phyloP scores from a whole-genome alignment of 202 grass and related monocot genomes.

The Saccharum hybrid region DNA sequence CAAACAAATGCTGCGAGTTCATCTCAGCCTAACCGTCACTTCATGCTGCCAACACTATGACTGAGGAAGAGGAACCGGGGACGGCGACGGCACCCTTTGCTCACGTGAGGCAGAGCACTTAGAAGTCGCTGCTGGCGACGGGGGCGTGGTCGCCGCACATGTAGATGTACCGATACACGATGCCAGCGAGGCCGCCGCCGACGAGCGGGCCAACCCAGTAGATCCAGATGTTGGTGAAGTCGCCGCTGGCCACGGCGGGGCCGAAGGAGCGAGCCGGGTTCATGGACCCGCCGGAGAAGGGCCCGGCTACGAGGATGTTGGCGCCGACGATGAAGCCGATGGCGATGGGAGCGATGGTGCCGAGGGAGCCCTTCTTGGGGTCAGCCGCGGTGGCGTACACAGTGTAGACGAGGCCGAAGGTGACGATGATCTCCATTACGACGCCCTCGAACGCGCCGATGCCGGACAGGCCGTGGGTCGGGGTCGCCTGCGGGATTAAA shows the following conservation, averaged over 20 bases:
- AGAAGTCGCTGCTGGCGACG: slow-evolving; percentile 52
- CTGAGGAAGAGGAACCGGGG: background rate
- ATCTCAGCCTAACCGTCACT: background rate
- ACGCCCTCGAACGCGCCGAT: slow-evolving; percentile 63
- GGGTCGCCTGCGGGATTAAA: slow-evolving; percentile 40
- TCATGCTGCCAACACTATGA: slow-evolving; percentile 23
- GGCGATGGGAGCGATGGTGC: slow-evolving; percentile 86
- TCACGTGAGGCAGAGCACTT: background rate
- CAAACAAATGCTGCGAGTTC: no score
- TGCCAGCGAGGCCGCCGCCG: slow-evolving; percentile 64
- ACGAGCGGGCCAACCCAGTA: slow-evolving; percentile 74
- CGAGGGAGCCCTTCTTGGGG: slow-evolving; percentile 75
- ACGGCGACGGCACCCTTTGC: no score
- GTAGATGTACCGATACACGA: slow-evolving; percentile 64
- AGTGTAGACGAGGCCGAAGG: slow-evolving; percentile 77
- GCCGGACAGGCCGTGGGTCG: slow-evolving; percentile 67
- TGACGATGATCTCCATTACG: slow-evolving; percentile 73
- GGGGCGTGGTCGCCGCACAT: slow-evolving; percentile 61
- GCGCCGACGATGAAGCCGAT: slow-evolving; percentile 85
- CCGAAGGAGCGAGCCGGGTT: slow-evolving; percentile 83
- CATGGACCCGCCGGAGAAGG: slow-evolving; percentile 86
- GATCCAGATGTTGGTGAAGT: slow-evolving; percentile 70
- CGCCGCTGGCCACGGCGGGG: slow-evolving; percentile 64
- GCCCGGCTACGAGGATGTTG: slow-evolving; percentile 84
- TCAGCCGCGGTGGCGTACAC: slow-evolving; percentile 81